phyloP scores from a whole-genome alignment of 1,139 yeast genomes.

The Yamadazyma sp. region DNA sequence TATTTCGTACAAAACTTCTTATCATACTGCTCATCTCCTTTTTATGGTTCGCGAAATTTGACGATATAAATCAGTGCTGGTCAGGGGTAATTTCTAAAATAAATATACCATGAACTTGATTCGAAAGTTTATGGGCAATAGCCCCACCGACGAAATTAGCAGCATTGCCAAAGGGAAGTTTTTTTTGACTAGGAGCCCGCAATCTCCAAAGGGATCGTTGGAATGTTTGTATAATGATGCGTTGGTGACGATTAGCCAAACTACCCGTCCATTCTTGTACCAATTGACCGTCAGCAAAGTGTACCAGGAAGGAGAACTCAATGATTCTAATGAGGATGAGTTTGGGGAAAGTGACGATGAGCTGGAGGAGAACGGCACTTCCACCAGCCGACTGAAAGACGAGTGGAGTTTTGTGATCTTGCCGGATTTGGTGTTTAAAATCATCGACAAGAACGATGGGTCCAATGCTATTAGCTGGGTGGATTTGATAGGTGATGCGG shows the following conservation, averaged over 20 bases:
- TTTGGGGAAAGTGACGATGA: constrained; percentile 58
- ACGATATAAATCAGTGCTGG: neutral
- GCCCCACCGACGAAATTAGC: constrained; percentile 65
- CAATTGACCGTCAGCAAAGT: constrained; percentile 73
- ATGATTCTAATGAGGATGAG: constrained; percentile 31
- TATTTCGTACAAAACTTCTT: constrained; percentile 5
- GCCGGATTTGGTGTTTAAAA: constrained; percentile 55
- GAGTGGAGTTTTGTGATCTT: constrained; percentile 72
- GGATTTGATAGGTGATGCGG: constrained; percentile 82
- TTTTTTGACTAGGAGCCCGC: constrained; percentile 68
- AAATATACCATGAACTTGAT: constrained; percentile 65
- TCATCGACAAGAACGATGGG: constrained; percentile 32
- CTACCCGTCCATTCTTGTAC: constrained; percentile 64
- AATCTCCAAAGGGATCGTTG: constrained; percentile 80
- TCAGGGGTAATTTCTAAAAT: constrained; percentile 1
- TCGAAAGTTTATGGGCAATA: constrained; percentile 63
- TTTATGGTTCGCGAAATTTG: too few species aligned
- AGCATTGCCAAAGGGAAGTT: constrained; percentile 80
- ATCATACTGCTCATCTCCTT: constrained; percentile 4
- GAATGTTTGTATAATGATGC: constrained; percentile 88
- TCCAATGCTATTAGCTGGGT: constrained; percentile 67
- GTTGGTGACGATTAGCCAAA: constrained; percentile 66
- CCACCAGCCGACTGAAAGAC: constrained; percentile 33
- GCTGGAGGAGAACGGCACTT: constrained; percentile 40
- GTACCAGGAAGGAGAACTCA: constrained; percentile 63